Evolutionary conservation across 331 rosid genomes (phyloP).

Genomic region (Quercus phellos): DNA sequence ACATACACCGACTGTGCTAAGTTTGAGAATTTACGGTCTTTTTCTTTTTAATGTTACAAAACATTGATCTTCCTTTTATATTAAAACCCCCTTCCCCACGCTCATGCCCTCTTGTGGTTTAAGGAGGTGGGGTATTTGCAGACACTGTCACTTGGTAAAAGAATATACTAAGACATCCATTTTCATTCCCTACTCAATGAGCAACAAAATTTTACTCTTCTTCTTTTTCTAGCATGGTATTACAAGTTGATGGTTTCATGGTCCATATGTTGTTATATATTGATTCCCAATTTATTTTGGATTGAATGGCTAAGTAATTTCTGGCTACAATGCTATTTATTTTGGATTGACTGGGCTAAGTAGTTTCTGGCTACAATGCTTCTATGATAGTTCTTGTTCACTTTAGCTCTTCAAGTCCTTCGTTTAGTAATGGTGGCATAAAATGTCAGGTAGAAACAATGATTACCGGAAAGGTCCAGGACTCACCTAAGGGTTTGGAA

Average conservation of each 20-base stretch:
- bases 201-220: slow-evolving; percentile 1
- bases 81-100: not conserved
- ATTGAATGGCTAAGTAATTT: not conserved
- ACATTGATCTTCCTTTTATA: not conserved
- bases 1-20: not conserved
- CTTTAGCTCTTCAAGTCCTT: slow-evolving; percentile 16
- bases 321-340: slow-evolving; percentile 2
- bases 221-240: not conserved
- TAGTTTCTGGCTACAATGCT: slow-evolving; percentile 9
- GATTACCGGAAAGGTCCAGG: slow-evolving; percentile 74
- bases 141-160: not conserved
- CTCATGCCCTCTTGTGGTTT: not conserved
- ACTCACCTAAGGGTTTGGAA: slow-evolving; percentile 78
- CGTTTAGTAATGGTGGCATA: slow-evolving; percentile 22
- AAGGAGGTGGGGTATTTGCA: not conserved
- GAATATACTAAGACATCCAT: not conserved
- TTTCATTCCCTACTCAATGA: not conserved
- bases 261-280: not conserved
- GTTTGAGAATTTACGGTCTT: not conserved
- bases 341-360: not conserved
- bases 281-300: not conserved
- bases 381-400: not conserved
- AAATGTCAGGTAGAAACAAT: slow-evolving; percentile 81
- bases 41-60: not conserved
- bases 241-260: not conserved